Base-by-base conservation (phyloP, 805 yeast species). In the Myxozyma melibiosi region DNA sequence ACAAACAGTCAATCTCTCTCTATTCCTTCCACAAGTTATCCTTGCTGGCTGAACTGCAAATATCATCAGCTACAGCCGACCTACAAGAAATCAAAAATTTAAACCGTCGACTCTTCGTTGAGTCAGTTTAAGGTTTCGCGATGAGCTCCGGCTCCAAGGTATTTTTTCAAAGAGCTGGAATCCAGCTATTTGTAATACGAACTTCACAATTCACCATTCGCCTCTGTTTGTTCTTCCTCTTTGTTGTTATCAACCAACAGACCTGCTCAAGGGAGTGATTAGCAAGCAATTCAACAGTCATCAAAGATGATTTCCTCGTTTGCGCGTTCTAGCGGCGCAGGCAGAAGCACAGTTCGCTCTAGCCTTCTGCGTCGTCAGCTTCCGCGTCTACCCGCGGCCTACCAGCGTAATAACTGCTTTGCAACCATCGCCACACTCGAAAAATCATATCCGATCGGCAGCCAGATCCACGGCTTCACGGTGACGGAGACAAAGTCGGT, bases 401-500 rank as follows among this genome's bases (percentile, higher is more conserved):
- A n/a, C n/a, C n/a, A n/a, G n/a, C n/a, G n/a, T n/a, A 11, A 20
- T 18, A 18, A 14, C 20, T 14, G 37, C 20, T 46, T 57, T 24
- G 61, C 64, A 14, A 44, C 59, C 16, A 41, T 60, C 7, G 39
- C 60, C 11, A 22, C 45, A 4, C 37, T 43, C 20, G 56, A 58
- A 46, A 22, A 38, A 20, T 18, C 47, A 37, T 60, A 60, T 28
- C 28, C 50, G 11, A 11, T 41, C 4, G 63, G 63, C 28, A 27
- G 51, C 7, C 41, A 45, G 16, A 37, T 84, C 5, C 83, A 84
- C 67, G 95, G 96, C 0, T 92, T 82, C 70, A 78, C 78, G 51
- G 79, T 94, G 39, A 75, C 79, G 51, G 76, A 86, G 54, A 85
- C 84, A 2, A 72, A 82, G 45, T 81, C 85, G 8, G 82, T 94